Evolutionary conservation across 805 yeast species (phyloP).

Genomic region (Candida multigemmis): DNA sequence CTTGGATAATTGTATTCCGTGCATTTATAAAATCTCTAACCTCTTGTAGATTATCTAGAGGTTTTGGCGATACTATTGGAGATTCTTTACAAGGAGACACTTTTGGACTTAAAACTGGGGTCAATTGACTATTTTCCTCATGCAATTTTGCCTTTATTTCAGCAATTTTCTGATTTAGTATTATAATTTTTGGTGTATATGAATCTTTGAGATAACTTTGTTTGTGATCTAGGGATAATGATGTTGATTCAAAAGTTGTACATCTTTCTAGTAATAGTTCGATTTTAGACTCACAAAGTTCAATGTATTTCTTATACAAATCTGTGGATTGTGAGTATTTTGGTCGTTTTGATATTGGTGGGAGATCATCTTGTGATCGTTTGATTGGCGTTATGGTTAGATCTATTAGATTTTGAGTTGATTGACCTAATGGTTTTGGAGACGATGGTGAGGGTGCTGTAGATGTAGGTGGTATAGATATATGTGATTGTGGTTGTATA

Average conservation of each 20-base stretch:
- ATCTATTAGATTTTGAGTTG: too few species aligned
- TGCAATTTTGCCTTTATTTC: constrained; percentile 7
- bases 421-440: too few species aligned
- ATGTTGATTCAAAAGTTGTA: constrained; percentile 23
- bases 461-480: too few species aligned
- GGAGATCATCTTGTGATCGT: background rate
- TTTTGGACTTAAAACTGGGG: too few species aligned
- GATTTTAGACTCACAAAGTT: constrained; percentile 16
- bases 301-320: constrained; percentile 9
- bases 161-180: too few species aligned
- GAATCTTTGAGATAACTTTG: constrained; percentile 13
- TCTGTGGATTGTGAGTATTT: too few species aligned
- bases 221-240: constrained; percentile 29
- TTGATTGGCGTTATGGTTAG: too few species aligned
- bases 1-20: constrained; percentile 1
- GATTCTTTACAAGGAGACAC: too few species aligned
- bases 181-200: constrained; percentile 15
- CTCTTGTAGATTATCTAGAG: constrained; percentile 7
- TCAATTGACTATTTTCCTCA: constrained; percentile 1
- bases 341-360: constrained; percentile 1
- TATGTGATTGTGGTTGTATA: too few species aligned
- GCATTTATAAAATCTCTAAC: constrained; percentile 8
- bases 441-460: too few species aligned
- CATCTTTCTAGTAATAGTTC: constrained; percentile 19
- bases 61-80: constrained; percentile 1